These are phyloP conservation scores for Fusarium caatingaense DNA, from an alignment of 2,329 filamentous ascomycete genomes.

Conservation along the genomic window DNA sequence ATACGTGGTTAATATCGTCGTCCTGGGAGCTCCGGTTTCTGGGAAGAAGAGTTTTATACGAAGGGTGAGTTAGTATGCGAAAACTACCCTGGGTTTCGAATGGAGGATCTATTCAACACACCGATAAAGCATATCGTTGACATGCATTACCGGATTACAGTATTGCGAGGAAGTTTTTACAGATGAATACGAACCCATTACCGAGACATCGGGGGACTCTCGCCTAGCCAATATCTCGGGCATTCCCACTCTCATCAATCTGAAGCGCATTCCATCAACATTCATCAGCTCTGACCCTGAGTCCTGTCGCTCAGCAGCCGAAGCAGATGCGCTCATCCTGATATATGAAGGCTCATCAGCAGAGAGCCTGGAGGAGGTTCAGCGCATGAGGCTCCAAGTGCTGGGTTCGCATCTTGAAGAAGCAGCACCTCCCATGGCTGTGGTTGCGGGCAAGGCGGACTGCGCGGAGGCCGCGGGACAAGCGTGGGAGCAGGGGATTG, in stretches of 20 bases:
- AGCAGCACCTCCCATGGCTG: conserved; percentile 15
- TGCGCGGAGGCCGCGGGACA: conserved; percentile 22
- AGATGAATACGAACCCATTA: conserved; percentile 34
- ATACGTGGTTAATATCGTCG: conserved; percentile 30
- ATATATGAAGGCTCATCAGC: conserved; percentile 28
- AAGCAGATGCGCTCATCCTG: conserved; percentile 35
- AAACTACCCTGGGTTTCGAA: background rate
- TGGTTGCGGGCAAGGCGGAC: conserved; percentile 35
- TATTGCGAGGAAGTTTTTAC: conserved; percentile 35
- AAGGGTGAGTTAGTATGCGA: conserved; percentile 24
- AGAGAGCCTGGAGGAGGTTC: conserved; percentile 26
- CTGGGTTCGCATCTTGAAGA: conserved; percentile 17
- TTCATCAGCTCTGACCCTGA: conserved; percentile 21
- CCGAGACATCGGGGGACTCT: conserved; percentile 25
- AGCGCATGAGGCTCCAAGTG: conserved; percentile 17
- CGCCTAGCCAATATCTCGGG: conserved; percentile 26
- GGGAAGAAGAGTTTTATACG: conserved; percentile 40
- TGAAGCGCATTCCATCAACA: conserved; percentile 33
- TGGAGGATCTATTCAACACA: background rate
- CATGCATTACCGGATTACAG: background rate
- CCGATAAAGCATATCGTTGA: background rate
- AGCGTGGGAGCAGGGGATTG: conserved; percentile 28
- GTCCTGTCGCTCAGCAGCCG: conserved; percentile 7
- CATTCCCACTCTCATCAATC: conserved; percentile 24
- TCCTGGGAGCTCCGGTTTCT: conserved; percentile 28